These are phyloP conservation scores for Lodderomyces jiufengensis DNA, from an alignment of 1,139 yeast genomes.

Conservation along the genomic window DNA sequence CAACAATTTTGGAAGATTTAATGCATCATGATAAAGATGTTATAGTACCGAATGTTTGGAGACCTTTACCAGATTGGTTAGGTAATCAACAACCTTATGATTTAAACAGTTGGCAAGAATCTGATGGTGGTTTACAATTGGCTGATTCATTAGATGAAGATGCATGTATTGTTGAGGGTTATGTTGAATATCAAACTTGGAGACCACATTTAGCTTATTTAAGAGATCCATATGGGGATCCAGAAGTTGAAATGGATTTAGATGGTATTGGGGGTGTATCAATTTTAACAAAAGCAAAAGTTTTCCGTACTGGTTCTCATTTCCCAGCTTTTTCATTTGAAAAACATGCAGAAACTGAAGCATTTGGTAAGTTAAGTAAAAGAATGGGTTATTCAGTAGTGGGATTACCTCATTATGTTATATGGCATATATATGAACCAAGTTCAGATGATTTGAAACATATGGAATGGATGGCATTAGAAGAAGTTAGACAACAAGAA, in stretches of 20 bases:
- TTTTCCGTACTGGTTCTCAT: constrained; percentile 76
- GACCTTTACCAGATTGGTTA: constrained; percentile 87
- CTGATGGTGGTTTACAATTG: constrained; percentile 75
- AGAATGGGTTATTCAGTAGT: constrained; percentile 78
- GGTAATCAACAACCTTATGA: constrained; percentile 90
- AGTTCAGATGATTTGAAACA: constrained; percentile 82
- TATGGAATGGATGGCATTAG: constrained; percentile 97
- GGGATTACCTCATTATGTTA: constrained; percentile 85
- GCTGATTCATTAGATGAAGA: constrained; percentile 79
- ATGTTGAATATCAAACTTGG: constrained; percentile 91
- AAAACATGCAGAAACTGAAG: constrained; percentile 92
- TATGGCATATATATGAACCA: constrained; percentile 93
- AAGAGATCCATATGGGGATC: constrained; percentile 83
- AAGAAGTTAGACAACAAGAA: constrained; percentile 70
- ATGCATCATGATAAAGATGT: constrained; percentile 54
- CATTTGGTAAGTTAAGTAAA: constrained; percentile 81
- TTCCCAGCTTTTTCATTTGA: constrained; percentile 90
- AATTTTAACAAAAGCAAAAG: constrained; percentile 73
- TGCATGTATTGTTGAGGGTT: constrained; percentile 88
- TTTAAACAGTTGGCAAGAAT: constrained; percentile 87
- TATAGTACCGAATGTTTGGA: constrained; percentile 84
- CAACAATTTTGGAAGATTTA: constrained; percentile 48
- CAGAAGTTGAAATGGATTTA: constrained; percentile 79
- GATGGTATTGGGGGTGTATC: constrained; percentile 94
- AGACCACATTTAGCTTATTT: constrained; percentile 86